Conservation (phyloP, 768 basidiomycete genomes). For the Scleroderma bovista region DNA sequence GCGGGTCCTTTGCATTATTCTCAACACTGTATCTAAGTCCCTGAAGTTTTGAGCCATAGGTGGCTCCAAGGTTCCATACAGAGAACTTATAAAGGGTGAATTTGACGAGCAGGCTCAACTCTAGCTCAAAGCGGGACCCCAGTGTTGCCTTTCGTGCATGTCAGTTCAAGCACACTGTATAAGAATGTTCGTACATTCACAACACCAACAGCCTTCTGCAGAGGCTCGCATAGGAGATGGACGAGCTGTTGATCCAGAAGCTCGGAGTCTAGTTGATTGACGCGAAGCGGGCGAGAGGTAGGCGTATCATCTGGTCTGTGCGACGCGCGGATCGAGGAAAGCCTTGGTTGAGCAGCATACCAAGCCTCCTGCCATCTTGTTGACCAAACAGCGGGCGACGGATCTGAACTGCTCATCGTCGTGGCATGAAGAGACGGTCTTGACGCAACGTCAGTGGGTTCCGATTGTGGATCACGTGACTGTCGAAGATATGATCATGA, state of each 20-base stretch:
- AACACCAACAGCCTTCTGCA: slow-evolving; percentile 62
- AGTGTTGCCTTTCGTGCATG: slow-evolving; percentile 44
- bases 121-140: slow-evolving; percentile 64
- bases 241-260: slow-evolving; percentile 86
- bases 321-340: slow-evolving; percentile 43
- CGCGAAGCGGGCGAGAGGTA: slow-evolving; percentile 56
- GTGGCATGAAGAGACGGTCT: neutral
- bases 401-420: slow-evolving; percentile 11
- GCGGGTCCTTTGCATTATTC: slow-evolving; percentile 1
- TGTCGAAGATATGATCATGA: slow-evolving; percentile 17
- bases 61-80: slow-evolving; percentile 73
- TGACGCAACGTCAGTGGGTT: neutral
- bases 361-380: slow-evolving; percentile 58
- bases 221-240: slow-evolving; percentile 74
- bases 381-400: slow-evolving; percentile 17
- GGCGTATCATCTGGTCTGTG: slow-evolving; percentile 29
- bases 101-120: slow-evolving; percentile 65
- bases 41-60: slow-evolving; percentile 80
- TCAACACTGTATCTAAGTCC: slow-evolving; percentile 56
- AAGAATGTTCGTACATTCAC: slow-evolving; percentile 49
- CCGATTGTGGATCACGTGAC: neutral
- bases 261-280: slow-evolving; percentile 89
- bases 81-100: slow-evolving; percentile 76
- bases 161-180: slow-evolving; percentile 10
- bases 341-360: slow-evolving; percentile 50